Percentiles rank a stretch among this genome's conserved stretches.
Conservation (phyloP, 78 protist genomes). For the Dictyostelium intermedium region DNA sequence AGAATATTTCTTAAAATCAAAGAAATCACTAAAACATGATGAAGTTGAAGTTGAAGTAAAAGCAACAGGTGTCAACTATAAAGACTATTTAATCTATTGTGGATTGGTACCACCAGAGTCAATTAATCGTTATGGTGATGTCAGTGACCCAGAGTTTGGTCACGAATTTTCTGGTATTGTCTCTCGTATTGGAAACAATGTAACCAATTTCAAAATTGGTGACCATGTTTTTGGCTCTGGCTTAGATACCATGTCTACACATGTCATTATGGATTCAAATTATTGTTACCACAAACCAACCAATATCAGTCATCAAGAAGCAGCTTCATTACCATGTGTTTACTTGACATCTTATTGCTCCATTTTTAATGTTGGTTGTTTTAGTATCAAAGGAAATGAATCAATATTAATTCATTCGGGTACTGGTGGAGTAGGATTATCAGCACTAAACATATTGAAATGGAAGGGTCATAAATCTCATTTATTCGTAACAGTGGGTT, state of each 20-base stretch:
- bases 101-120: slow-evolving; percentile 14
- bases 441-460: slow-evolving; percentile 85
- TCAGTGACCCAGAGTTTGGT: background rate
- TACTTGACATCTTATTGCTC: background rate
- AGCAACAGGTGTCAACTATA: slow-evolving; percentile 43
- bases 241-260: background rate
- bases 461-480: slow-evolving; percentile 42
- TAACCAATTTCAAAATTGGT: background rate
- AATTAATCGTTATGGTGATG: background rate
- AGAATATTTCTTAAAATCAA: background rate
- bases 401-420: slow-evolving; percentile 28
- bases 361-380: background rate
- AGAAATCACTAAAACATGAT: background rate
- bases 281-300: background rate
- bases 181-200: background rate
- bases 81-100: slow-evolving; percentile 39
- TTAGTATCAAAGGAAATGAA: slow-evolving; percentile 17
- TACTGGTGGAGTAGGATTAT: background rate
- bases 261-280: background rate
- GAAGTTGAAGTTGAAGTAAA: slow-evolving; percentile 41
- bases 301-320: background rate
- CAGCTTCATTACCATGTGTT: background rate
- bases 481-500: slow-evolving; percentile 13
- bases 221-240: background rate
- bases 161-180: background rate